phyloP scores from a whole-genome alignment of 768 basidiomycete species.

The Psilocybe sp. region DNA sequence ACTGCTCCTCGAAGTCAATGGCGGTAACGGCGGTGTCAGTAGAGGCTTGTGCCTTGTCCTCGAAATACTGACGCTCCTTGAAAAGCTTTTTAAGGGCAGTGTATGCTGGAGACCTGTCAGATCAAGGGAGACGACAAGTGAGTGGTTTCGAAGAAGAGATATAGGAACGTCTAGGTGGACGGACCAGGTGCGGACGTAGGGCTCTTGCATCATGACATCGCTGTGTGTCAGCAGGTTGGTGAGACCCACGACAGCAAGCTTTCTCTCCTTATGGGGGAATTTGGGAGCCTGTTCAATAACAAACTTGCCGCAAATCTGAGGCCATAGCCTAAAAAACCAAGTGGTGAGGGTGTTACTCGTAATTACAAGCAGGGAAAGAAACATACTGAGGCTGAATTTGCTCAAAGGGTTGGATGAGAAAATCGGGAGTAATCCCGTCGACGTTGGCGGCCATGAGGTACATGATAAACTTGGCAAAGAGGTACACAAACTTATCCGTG shows the following conservation, averaged over 20 bases:
- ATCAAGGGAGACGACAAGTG: not conserved
- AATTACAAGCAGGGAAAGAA: not conserved
- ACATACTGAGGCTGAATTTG: conserved; percentile 81
- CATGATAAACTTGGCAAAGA: conserved; percentile 76
- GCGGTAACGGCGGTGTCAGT: conserved; percentile 59
- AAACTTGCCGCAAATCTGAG: conserved; percentile 73
- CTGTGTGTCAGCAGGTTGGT: conserved; percentile 78
- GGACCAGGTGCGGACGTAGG: conserved; percentile 65
- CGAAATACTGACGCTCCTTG: conserved; percentile 71
- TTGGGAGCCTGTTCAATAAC: conserved; percentile 80
- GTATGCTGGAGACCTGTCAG: conserved; percentile 64
- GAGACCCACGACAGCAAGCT: conserved; percentile 78
- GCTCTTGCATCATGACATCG: conserved; percentile 61
- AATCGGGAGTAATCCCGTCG: conserved; percentile 75
- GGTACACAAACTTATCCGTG: conserved; percentile 84
- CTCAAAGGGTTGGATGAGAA: conserved; percentile 74
- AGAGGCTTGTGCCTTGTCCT: conserved; percentile 41
- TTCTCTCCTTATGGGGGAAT: conserved; percentile 79
- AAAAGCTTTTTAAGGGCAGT: conserved; percentile 74
- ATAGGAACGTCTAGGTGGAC: conserved; percentile 9
- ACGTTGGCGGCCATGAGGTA: conserved; percentile 74
- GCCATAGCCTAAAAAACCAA: conserved; percentile 55
- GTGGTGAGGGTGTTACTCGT: not conserved
- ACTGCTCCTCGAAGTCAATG: conserved; percentile 89
- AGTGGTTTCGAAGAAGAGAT: not conserved